Conservation (phyloP, 2,329 filamentous ascomycete genomes). For the Cladosporium velox region DNA sequence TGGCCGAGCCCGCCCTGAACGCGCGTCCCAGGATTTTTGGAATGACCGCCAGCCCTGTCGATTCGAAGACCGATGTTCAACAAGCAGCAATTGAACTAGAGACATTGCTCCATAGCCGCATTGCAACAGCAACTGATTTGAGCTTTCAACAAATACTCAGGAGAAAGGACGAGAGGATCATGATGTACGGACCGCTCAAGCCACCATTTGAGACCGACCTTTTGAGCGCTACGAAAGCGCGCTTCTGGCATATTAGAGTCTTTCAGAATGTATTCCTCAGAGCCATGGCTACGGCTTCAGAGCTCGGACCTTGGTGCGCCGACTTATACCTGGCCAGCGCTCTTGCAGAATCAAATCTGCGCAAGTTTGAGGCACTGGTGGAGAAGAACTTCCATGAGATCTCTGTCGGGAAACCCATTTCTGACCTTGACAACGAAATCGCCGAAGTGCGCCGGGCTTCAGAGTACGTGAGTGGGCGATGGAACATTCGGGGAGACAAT, state of each 20-base stretch:
- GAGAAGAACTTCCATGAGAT: conserved; percentile 39
- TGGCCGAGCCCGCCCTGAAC: conserved; percentile 47
- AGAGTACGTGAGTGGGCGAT: conserved; percentile 37
- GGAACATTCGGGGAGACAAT: conserved; percentile 22
- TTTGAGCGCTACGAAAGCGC: conserved; percentile 56
- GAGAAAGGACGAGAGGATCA: conserved; percentile 52
- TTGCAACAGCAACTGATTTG: conserved; percentile 72
- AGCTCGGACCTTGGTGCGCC: conserved; percentile 80
- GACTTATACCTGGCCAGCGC: conserved; percentile 59
- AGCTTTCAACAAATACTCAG: conserved; percentile 56
- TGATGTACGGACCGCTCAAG: conserved; percentile 57
- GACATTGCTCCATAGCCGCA: conserved; percentile 73
- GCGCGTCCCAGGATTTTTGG: conserved; percentile 78
- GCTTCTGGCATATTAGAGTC: conserved; percentile 54
- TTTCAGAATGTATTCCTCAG: conserved; percentile 62
- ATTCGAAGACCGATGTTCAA: conserved; percentile 73
- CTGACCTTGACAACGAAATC: conserved; percentile 56
- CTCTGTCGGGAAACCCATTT: conserved; percentile 31
- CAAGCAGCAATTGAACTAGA: conserved; percentile 71
- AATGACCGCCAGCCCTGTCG: conserved; percentile 95
- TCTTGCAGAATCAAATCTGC: conserved; percentile 19
- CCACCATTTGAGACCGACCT: conserved; percentile 65
- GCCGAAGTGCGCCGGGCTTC: conserved; percentile 60
- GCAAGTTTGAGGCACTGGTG: conserved; percentile 29
- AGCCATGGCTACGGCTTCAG: conserved; percentile 60